phyloP scores from a whole-genome alignment of 306 rosid species.

The Trifolium subterraneum region DNA sequence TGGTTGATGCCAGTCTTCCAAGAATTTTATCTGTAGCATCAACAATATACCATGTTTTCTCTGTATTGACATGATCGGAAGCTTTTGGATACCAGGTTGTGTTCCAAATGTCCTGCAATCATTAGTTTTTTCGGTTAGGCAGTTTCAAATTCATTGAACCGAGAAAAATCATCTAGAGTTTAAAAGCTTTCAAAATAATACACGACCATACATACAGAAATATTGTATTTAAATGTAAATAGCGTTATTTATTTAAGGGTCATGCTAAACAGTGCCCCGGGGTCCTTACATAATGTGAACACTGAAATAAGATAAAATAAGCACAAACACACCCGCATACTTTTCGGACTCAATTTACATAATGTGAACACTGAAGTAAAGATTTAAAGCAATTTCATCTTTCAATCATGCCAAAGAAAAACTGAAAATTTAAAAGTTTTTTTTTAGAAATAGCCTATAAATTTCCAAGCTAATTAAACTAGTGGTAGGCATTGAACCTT shows the following conservation, averaged over 20 bases:
- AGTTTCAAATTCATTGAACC: neutral
- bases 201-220: neutral
- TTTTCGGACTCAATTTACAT: neutral
- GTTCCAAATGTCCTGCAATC: constrained; percentile 90
- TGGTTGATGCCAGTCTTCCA: constrained; percentile 93
- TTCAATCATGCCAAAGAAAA: neutral
- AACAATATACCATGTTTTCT: constrained; percentile 85
- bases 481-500: neutral
- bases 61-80: constrained; percentile 87
- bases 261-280: too few relatives aligned
- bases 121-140: neutral
- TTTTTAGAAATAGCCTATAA: neutral
- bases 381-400: constrained; percentile 1
- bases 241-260: neutral
- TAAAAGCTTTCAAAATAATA: constrained; percentile 24
- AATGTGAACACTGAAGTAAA: neutral
- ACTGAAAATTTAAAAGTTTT: neutral
- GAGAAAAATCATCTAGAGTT: neutral
- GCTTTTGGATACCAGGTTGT: constrained; percentile 96
- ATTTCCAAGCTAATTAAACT: constrained; percentile 18
- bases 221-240: constrained; percentile 7
- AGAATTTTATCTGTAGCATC: constrained; percentile 91
- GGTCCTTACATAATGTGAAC: too few relatives aligned
- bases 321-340: constrained; percentile 11
- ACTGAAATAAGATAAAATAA: too few relatives aligned